Evolutionary conservation across 148 eudicot genomes (phyloP), one percentile per base, ranked within the genome.

Genomic region (Camellia sinensis): DNA sequence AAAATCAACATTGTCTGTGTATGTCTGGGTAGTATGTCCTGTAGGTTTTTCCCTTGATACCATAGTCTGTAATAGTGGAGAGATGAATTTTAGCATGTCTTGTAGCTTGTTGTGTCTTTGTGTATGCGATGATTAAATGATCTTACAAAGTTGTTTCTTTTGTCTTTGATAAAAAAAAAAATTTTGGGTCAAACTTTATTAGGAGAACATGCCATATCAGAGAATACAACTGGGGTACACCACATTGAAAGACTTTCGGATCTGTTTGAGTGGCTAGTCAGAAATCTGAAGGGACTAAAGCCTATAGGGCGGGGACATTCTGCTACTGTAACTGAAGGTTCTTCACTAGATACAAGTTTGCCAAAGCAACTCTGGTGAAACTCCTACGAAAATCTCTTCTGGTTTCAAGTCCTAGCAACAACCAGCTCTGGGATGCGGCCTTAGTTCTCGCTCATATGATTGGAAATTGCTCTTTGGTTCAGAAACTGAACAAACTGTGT

Each of bases 351-450:
- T 5, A 37, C 14, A 57, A 6, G 50, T 61, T 71, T 89, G 57
- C 87, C 90, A 6, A 89, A 81, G 73, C 88, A 81, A 81, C 83
- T 37, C 80, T 91, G 61, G 45, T 79, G 11, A 84, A 88, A 65
- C 86, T 92, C 44, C 76, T 92, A 18, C 88, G 84, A 44, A 92
- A 85, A 85, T 87, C 94, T 82, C 91, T 93, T 76, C 78, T 82
- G 78, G 76, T 85, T 40, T 89, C 92, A 64, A 76, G 83, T 57
- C 84, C 84, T 71, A 87, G 88, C 69, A 93, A 92, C 84, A 83
- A 85, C 11, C 88, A 85, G 69, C 90, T 96, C 74, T 84, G 82
- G 76, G 48, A 53, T 22, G 89, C 99, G 9, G 88, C 94, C 52
- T 57, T 86, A 73, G 80, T 84, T 71, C 88, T 96, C n/a, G 88